Evolutionary conservation across 345 rosid genomes (phyloP).

Genomic region (Citrus reticulata): DNA sequence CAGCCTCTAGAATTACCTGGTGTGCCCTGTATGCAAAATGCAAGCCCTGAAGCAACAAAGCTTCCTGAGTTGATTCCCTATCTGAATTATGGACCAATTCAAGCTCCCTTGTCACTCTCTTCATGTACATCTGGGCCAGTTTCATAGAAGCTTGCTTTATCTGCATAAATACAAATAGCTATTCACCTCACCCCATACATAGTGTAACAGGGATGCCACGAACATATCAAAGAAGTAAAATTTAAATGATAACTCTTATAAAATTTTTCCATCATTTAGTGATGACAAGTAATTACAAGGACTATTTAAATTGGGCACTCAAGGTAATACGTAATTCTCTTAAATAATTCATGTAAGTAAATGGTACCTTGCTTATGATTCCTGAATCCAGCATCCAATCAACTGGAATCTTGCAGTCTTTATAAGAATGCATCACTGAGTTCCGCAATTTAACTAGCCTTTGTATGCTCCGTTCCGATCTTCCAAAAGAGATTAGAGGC

Average conservation of each 20-base stretch:
- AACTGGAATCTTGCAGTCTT: conserved; percentile 66
- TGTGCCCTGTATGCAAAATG: conserved; percentile 75
- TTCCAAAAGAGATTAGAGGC: conserved; percentile 19
- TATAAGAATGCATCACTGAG: conserved; percentile 52
- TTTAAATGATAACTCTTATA: background rate
- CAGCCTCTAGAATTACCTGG: conserved; percentile 47
- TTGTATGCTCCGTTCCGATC: conserved; percentile 72
- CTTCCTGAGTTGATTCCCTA: conserved; percentile 68
- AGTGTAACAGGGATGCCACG: background rate
- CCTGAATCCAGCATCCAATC: conserved; percentile 94
- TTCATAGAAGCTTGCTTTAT: conserved; percentile 68
- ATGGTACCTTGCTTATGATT: conserved; percentile 50
- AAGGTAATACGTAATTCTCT: background rate
- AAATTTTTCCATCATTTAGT: background rate
- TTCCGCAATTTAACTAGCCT: conserved; percentile 56
- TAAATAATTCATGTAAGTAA: background rate
- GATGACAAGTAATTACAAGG: background rate
- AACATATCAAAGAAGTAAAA: background rate
- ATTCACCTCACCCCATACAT: background rate
- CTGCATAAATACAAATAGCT: conserved; percentile 31
- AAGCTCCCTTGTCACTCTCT: conserved; percentile 70
- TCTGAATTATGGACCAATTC: conserved; percentile 51
- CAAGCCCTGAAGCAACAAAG: conserved; percentile 74
- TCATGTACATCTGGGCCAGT: conserved; percentile 74
- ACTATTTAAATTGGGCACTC: background rate